Evolutionary conservation across 305 asterid species (phyloP).

Genomic region (Fraxinus velutina): DNA sequence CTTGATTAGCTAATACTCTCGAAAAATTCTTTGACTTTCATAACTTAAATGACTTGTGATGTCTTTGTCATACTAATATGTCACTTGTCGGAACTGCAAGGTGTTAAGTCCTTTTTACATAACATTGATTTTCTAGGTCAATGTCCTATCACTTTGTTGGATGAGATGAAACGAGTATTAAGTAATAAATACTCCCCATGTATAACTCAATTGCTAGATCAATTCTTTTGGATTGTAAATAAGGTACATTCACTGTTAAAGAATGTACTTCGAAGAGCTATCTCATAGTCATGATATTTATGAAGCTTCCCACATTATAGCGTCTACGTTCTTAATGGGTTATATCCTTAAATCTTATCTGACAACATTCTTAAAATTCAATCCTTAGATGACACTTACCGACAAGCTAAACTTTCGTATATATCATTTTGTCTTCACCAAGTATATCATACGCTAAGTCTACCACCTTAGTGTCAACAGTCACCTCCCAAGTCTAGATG

Average conservation of each 20-base stretch:
- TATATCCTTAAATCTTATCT: background rate
- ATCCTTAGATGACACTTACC: background rate
- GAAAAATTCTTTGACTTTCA: background rate
- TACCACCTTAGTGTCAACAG: background rate
- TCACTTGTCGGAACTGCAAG: background rate
- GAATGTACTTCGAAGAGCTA: background rate
- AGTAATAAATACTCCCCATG: background rate
- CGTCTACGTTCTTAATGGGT: background rate
- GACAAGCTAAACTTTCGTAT: background rate
- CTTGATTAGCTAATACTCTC: background rate
- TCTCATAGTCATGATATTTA: background rate
- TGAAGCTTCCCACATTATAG: background rate
- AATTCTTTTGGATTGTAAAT: background rate
- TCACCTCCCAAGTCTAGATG: background rate
- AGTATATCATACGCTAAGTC: background rate
- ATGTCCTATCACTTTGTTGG: background rate
- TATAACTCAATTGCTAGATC: background rate
- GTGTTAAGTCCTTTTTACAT: background rate
- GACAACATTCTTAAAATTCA: background rate
- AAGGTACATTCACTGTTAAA: background rate
- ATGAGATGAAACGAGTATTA: background rate
- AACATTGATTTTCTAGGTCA: background rate
- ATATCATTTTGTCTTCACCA: background rate
- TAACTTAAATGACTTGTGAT: background rate
- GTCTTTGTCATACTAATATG: background rate